These are phyloP conservation scores for Leccinum broughii DNA, from an alignment of 768 basidiomycete genomes.

Conservation along the genomic window DNA sequence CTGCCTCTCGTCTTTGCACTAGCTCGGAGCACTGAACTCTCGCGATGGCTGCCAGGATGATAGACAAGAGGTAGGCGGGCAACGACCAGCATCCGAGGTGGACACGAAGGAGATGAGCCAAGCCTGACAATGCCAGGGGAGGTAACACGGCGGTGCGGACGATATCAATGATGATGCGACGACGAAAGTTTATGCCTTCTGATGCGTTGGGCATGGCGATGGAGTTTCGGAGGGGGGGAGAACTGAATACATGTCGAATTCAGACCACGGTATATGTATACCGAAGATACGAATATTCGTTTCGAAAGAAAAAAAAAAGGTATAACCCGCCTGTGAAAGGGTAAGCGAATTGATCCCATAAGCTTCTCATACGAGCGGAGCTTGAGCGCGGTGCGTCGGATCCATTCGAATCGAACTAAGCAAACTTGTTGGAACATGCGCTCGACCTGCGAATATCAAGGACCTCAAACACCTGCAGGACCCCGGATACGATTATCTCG, in stretches of 20 bases:
- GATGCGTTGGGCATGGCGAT: slow-evolving; percentile 7
- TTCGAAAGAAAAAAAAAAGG: slow-evolving; percentile 9
- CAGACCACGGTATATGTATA: slow-evolving; percentile 14
- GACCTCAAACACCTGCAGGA: slow-evolving; percentile 12
- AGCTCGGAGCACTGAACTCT: slow-evolving; percentile 38
- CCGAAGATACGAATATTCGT: slow-evolving; percentile 9
- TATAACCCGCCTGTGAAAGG: slow-evolving; percentile 17
- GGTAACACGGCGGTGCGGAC: slow-evolving; percentile 43
- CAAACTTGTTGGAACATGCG: neutral
- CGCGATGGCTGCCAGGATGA: slow-evolving; percentile 41
- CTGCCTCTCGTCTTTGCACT: slow-evolving; percentile 45
- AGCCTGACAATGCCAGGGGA: slow-evolving; percentile 35
- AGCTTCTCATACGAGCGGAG: slow-evolving; percentile 14
- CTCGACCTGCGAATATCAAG: neutral
- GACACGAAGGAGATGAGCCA: slow-evolving; percentile 30
- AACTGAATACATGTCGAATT: slow-evolving; percentile 8
- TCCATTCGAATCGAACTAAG: neutral
- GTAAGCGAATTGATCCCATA: slow-evolving; percentile 5
- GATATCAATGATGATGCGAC: slow-evolving; percentile 51
- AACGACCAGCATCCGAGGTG: slow-evolving; percentile 38
- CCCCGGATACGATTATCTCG: neutral
- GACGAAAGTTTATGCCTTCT: slow-evolving; percentile 39
- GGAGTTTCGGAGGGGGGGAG: neutral
- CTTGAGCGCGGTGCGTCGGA: slow-evolving; percentile 7
- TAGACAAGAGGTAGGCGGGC: slow-evolving; percentile 41